Conservation (phyloP, 2,329 filamentous ascomycete genomes). For the Drechslerella coelobrocha region DNA sequence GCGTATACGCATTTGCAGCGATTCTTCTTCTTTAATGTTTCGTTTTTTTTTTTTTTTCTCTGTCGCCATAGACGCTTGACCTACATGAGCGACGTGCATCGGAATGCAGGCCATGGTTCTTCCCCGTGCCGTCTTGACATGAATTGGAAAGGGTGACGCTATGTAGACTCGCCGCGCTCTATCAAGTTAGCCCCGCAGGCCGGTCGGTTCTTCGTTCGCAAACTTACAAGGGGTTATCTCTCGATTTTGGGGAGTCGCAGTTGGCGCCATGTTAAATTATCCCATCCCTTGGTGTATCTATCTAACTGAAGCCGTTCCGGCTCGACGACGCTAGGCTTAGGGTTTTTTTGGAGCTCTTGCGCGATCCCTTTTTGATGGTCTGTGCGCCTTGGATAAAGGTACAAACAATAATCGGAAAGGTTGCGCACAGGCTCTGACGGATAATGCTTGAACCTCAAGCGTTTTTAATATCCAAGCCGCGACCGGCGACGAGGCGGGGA, state of each 20-base stretch:
- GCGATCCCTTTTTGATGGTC: conserved; percentile 30
- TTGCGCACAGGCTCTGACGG: too few relatives aligned
- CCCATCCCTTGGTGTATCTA: conserved; percentile 5
- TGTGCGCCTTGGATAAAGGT: conserved; percentile 28
- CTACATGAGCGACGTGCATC: conserved; percentile 27
- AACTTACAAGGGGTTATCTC: too few relatives aligned
- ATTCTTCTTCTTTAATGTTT: conserved; percentile 12
- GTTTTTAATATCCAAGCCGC: too few relatives aligned
- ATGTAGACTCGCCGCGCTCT: not conserved
- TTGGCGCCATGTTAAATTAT: conserved; percentile 41
- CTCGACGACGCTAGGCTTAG: conserved; percentile 7
- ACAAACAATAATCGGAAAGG: too few relatives aligned
- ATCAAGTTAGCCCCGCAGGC: not conserved
- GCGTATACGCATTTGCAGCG: conserved; percentile 7
- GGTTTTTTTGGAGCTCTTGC: conserved; percentile 2
- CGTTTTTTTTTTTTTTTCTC: not conserved
- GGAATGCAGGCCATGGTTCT: conserved; percentile 49
- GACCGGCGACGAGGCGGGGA: too few relatives aligned
- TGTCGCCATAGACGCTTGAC: not conserved
- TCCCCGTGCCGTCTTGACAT: conserved; percentile 41
- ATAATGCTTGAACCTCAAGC: too few relatives aligned
- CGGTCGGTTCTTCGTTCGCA: not conserved
- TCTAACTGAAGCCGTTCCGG: conserved; percentile 1
- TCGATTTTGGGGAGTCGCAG: conserved; percentile 22
- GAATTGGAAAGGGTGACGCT: conserved; percentile 27